Evolutionary conservation across 2,329 filamentous ascomycete genomes (phyloP).

Genomic region (Endothia cerciana): DNA sequence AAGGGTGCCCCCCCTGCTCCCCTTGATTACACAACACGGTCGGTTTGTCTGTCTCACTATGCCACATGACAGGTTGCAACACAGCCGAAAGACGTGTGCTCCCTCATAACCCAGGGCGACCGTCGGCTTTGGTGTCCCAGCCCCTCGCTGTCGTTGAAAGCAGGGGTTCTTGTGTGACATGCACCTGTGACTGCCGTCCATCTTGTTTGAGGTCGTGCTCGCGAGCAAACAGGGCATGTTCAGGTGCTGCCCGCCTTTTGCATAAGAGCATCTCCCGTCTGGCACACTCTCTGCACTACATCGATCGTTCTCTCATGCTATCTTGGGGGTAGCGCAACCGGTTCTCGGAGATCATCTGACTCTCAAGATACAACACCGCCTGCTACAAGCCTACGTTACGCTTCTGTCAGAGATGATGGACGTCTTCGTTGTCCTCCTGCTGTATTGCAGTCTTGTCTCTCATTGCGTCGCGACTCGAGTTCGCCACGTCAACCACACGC

Average conservation of each 20-base stretch:
- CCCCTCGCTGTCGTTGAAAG: neutral
- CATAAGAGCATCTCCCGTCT: neutral
- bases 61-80: neutral
- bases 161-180: neutral
- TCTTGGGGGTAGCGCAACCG: neutral
- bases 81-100: neutral
- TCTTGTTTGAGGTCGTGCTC: neutral
- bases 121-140: neutral
- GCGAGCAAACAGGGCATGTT: neutral
- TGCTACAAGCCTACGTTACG: neutral
- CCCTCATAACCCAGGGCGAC: neutral
- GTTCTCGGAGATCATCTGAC: neutral
- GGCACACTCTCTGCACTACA: neutral
- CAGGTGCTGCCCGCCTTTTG: neutral
- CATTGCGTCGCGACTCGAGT: neutral
- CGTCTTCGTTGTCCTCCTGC: neutral
- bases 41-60: neutral
- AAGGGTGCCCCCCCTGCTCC: no score
- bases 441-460: neutral
- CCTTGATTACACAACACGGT: neutral
- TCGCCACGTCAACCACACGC: neutral
- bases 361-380: neutral
- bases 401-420: neutral
- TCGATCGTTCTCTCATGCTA: neutral
- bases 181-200: constrained; percentile 2